These are phyloP conservation scores for Malassezia dermatis DNA, from an alignment of 1,284 basidiomycete genomes.

Conservation along the genomic window DNA sequence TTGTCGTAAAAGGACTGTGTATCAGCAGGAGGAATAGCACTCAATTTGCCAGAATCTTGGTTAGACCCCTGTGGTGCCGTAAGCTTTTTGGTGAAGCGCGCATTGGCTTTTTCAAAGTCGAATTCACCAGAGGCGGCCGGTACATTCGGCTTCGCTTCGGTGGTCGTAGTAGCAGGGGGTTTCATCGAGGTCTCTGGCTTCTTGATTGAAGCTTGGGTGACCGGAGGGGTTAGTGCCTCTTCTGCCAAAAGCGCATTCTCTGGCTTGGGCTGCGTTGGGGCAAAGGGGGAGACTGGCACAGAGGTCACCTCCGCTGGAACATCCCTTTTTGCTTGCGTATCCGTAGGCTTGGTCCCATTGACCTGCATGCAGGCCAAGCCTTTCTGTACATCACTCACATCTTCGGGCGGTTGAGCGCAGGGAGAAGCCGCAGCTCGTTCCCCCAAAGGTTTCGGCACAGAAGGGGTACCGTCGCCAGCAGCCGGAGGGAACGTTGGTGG, in stretches of 20 bases:
- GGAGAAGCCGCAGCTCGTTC: slow-evolving; percentile 3
- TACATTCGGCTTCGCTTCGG: neutral
- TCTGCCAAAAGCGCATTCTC: neutral
- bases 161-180: neutral
- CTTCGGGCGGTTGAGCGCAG: slow-evolving; percentile 20
- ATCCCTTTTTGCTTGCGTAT: neutral
- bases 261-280: neutral
- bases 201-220: neutral
- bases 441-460: slow-evolving; percentile 1
- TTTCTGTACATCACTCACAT: slow-evolving; percentile 1
- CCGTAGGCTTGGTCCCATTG: slow-evolving; percentile 8
- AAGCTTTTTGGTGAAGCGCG: slow-evolving; percentile 33
- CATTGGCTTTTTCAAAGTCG: slow-evolving; percentile 45
- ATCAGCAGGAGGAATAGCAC: slow-evolving; percentile 32
- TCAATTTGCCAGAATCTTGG: slow-evolving; percentile 19
- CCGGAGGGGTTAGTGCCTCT: neutral
- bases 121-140: slow-evolving; percentile 33
- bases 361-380: neutral
- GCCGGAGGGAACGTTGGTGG: slow-evolving; percentile 2
- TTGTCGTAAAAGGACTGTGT: slow-evolving; percentile 40
- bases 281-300: neutral
- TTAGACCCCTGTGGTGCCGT: neutral
- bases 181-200: neutral
- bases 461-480: neutral
- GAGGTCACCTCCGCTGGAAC: neutral